These are phyloP conservation scores for Fusarium sublunatum DNA, from an alignment of 2,329 filamentous ascomycete species.

Conservation along the genomic window DNA sequence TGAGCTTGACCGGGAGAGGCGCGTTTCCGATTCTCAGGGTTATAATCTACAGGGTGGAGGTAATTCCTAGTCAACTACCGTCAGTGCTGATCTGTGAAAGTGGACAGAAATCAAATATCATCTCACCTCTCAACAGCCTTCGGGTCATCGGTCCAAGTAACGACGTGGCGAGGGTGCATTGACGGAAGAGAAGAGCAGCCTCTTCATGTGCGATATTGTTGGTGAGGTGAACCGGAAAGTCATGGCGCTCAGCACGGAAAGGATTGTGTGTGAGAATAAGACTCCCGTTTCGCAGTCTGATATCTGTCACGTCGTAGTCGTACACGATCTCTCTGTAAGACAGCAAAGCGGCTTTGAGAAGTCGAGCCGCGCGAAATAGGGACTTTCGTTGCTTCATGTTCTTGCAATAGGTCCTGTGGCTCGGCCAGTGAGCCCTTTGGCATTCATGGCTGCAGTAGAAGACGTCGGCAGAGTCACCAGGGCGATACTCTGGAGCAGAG, in stretches of 20 bases:
- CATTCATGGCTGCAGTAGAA: slow-evolving; percentile 30
- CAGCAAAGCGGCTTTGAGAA: slow-evolving; percentile 23
- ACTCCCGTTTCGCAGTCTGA: slow-evolving; percentile 1
- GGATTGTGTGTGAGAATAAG: slow-evolving; percentile 13
- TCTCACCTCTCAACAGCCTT: slow-evolving; percentile 11
- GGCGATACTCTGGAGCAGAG: slow-evolving; percentile 20
- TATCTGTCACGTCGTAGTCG: slow-evolving; percentile 5
- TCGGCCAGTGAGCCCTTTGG: slow-evolving; percentile 11
- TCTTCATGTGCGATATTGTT: slow-evolving; percentile 14
- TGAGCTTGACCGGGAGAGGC: slow-evolving; percentile 10
- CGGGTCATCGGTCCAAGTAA: slow-evolving; percentile 24
- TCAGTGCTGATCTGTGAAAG: slow-evolving; percentile 1
- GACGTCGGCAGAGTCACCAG: slow-evolving; percentile 12
- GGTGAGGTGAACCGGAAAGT: slow-evolving; percentile 18
- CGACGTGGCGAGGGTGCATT: slow-evolving; percentile 12
- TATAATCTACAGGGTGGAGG: not conserved
- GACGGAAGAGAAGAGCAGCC: slow-evolving; percentile 14
- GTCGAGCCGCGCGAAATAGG: slow-evolving; percentile 8
- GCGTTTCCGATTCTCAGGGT: slow-evolving; percentile 6
- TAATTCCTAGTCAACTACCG: slow-evolving; percentile 1
- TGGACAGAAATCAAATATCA: too few relatives aligned
- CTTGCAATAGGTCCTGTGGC: slow-evolving; percentile 19
- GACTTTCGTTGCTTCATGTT: slow-evolving; percentile 13
- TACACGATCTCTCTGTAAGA: slow-evolving; percentile 19
- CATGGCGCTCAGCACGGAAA: not conserved